Percentiles rank a stretch among this genome's conserved stretches.
phyloP scores from a whole-genome alignment of 2,329 filamentous ascomycete genomes.

The Stenocarpella maydis region DNA sequence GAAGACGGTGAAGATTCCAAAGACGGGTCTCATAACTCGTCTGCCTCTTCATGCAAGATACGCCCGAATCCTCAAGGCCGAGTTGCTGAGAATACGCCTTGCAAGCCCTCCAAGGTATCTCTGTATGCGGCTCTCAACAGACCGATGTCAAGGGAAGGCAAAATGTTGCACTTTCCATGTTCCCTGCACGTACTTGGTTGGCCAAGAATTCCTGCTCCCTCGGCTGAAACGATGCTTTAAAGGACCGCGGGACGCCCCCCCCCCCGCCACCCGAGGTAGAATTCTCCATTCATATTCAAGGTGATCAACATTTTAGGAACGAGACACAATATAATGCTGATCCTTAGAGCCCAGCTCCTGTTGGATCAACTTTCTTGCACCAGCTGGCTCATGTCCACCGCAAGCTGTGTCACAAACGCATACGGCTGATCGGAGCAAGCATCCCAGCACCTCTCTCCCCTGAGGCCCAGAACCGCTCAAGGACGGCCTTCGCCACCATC shows the following conservation, averaged over 20 bases:
- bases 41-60: neutral
- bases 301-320: neutral
- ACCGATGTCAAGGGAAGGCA: neutral
- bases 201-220: neutral
- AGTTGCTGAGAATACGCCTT: neutral
- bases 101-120: neutral
- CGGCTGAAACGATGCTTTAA: neutral
- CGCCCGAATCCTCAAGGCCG: neutral
- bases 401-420: conserved; percentile 39
- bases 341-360: neutral
- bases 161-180: neutral
- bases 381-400: conserved; percentile 31
- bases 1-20: neutral
- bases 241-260: neutral
- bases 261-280: no score
- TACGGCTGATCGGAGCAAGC: conserved; percentile 49
- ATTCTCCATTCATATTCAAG: neutral
- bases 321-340: neutral
- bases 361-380: neutral
- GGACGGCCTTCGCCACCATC: conserved; percentile 42
- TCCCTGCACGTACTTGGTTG: neutral
- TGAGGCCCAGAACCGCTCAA: conserved; percentile 48
- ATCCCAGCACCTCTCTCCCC: conserved; percentile 46
- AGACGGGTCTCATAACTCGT: neutral
- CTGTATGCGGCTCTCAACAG: neutral